Base-by-base conservation (phyloP, 495 filamentous ascomycete species). In the Cetradonia linearis region DNA sequence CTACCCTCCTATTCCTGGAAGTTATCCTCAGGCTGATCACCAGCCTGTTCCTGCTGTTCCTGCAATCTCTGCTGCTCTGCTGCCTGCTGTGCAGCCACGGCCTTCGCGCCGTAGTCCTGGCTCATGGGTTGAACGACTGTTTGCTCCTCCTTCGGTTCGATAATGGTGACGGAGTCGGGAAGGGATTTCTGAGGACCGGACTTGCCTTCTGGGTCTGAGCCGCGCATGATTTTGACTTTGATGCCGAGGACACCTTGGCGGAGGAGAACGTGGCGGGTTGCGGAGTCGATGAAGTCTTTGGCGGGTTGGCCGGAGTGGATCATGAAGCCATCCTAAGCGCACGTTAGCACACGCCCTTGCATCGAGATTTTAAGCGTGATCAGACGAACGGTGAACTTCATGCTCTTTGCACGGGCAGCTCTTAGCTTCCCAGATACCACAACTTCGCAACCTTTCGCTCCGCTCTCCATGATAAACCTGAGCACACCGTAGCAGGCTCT, bases 181-280 rank as follows among this genome's bases (percentile, higher is more conserved):
- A 98, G 86, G 66, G 91, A 86, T 82, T 97, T 96, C 77, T 88
- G 86, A 64, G 92, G 90, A 66, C 94, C 94, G 70, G 87, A 82
- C 85, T 98, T 98, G 83, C 92, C 92, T 80, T 98, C 93, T 72
- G 94, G 93, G 80, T 98, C 93, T 71, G 87, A 93, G 71, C 94
- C 94, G 75, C 93, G 93, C 93, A 98, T 98, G 81, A 98, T 98
- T 91, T 98, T 98, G 74, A 98, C 93, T 83, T 98, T 98, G 84
- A 98, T 97, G 79, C 93, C 93, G 61, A 98, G 83, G 66, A 98
- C 93, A 86, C 93, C 93, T 81, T 98, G 93, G 78, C 93, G 88
- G 73, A 98, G 91, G 61, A 98, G 91, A 67, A 98, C 93, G 88
- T 98, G 93, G 68, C 93, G 92, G 68, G 91, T 96, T 63, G 93